phyloP scores from a whole-genome alignment of 108 stramenopile species.

The Pelagomonas calceolata region DNA sequence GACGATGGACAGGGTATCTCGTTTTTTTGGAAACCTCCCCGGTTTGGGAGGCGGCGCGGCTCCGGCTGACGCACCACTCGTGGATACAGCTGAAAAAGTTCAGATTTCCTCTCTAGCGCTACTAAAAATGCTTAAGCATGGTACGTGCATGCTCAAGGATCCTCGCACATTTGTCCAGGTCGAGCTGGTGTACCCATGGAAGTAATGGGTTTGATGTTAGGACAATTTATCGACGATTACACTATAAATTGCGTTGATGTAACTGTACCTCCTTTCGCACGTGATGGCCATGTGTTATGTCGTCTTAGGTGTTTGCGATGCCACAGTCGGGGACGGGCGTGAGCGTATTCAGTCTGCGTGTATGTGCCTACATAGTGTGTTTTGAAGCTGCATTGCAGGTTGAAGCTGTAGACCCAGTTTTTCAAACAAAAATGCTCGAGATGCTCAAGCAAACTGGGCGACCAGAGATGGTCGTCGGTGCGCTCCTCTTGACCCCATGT shows the following conservation, averaged over 20 bases:
- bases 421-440: conserved; percentile 97
- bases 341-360: conserved; percentile 44
- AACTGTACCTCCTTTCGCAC: not conserved
- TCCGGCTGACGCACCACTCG: conserved; percentile 56
- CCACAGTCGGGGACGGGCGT: conserved; percentile 95
- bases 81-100: conserved; percentile 91
- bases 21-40: not conserved
- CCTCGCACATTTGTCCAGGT: conserved; percentile 31
- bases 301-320: conserved; percentile 75
- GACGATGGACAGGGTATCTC: not conserved
- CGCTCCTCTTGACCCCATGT: conserved; percentile 1
- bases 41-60: not conserved
- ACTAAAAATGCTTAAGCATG: conserved; percentile 99
- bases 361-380: too few species aligned
- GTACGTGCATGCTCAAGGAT: not conserved
- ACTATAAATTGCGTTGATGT: conserved; percentile 98
- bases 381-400: too few species aligned
- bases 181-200: conserved; percentile 99
- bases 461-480: conserved; percentile 85
- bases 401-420: conserved; percentile 96
- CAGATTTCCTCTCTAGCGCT: conserved; percentile 93
- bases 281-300: too few species aligned
- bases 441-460: conserved; percentile 97
- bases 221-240: conserved; percentile 98
- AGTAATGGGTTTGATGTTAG: conserved; percentile 99